Evolutionary conservation across 2,329 filamentous ascomycete genomes (phyloP).

Genomic region (Colletotrichum lupini): DNA sequence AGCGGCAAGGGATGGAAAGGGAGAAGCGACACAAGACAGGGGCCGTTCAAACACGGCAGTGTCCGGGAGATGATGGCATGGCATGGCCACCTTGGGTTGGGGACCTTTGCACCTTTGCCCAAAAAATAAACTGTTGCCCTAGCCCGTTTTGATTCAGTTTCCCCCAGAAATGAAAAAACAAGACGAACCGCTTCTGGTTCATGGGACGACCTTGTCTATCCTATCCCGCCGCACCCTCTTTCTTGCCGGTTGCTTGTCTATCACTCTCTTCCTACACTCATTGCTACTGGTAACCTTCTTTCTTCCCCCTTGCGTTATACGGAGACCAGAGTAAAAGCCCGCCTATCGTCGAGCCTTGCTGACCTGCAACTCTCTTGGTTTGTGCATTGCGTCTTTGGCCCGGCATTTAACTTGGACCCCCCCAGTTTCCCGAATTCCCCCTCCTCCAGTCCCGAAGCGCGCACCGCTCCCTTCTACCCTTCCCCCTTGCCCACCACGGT

Average conservation of each 20-base stretch:
- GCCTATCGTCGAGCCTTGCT: neutral
- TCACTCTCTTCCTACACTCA: neutral
- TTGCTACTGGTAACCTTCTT: neutral
- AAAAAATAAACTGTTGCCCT: conserved; percentile 27
- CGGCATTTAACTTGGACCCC: neutral
- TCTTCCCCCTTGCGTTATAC: conserved; percentile 4
- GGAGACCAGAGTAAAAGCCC: neutral
- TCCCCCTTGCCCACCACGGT: neutral
- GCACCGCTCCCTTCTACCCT: conserved; percentile 1
- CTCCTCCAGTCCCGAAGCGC: neutral
- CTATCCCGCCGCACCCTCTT: neutral
- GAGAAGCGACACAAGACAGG: neutral
- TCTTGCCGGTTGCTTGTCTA: neutral
- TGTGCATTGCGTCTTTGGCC: conserved; percentile 9
- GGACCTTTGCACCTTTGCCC: neutral
- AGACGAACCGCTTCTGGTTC: conserved; percentile 19
- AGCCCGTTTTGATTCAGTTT: conserved; percentile 5
- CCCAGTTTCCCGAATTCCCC: neutral
- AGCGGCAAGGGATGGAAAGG: conserved; percentile 8
- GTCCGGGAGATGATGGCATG: neutral
- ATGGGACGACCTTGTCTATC: conserved; percentile 32
- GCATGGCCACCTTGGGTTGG: neutral
- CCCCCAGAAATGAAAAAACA: conserved; percentile 14
- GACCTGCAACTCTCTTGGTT: neutral
- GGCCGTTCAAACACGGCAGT: neutral